Evolutionary conservation across 2,329 filamentous ascomycete species (phyloP).

Genomic region (Alternaria sp.): DNA sequence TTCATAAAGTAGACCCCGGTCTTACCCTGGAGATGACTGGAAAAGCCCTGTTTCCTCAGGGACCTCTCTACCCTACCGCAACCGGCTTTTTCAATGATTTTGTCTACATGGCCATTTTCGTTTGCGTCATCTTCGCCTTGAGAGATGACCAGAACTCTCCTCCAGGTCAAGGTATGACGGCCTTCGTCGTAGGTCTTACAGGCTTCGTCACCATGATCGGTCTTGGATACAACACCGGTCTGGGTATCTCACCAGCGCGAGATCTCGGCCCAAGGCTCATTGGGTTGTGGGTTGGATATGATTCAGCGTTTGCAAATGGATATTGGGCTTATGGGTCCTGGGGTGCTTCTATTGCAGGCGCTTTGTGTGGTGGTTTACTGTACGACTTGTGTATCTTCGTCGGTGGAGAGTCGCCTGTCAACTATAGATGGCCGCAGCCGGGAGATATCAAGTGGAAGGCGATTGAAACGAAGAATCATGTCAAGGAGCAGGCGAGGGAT

Average conservation of each 20-base stretch:
- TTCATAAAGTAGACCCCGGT: conserved; percentile 65
- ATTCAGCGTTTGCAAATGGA: conserved; percentile 51
- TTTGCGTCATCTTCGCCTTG: conserved; percentile 75
- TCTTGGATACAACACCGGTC: conserved; percentile 42
- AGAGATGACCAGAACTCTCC: conserved; percentile 59
- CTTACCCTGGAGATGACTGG: conserved; percentile 47
- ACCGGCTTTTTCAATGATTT: conserved; percentile 77
- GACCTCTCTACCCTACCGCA: conserved; percentile 67
- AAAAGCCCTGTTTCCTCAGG: conserved; percentile 68
- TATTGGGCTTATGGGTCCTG: conserved; percentile 45
- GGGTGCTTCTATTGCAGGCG: conserved; percentile 37
- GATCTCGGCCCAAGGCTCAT: conserved; percentile 76
- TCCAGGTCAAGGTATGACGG: conserved; percentile 61
- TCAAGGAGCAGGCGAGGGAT: conserved; percentile 29
- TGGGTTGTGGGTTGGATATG: conserved; percentile 72
- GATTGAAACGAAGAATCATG: conserved; percentile 24
- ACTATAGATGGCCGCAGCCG: conserved; percentile 41
- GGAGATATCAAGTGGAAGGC: conserved; percentile 35
- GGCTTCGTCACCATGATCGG: conserved; percentile 38
- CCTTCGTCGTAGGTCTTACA: conserved; percentile 42
- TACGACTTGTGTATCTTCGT: conserved; percentile 47
- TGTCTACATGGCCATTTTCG: conserved; percentile 69
- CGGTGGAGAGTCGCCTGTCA: conserved; percentile 43
- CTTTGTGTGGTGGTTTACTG: conserved; percentile 38
- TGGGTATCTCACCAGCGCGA: conserved; percentile 71